These are phyloP conservation scores for Salix exigua DNA, from an alignment of 345 rosid species.

Conservation along the genomic window DNA sequence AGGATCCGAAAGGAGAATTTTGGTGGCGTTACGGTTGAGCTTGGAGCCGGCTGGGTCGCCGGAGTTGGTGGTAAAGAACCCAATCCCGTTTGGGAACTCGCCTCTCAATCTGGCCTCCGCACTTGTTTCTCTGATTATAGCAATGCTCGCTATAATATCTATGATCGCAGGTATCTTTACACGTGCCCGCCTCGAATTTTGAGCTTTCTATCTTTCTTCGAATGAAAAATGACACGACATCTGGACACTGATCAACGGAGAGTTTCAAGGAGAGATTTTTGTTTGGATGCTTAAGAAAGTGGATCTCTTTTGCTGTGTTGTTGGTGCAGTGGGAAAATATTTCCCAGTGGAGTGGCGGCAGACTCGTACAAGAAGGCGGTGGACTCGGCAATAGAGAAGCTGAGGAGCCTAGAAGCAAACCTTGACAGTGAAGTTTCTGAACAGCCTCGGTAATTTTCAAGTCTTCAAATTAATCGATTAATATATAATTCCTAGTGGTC, in stretches of 20 bases:
- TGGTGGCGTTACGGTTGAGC: constrained; percentile 85
- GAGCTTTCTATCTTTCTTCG: not conserved
- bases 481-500: not conserved
- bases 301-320: not conserved
- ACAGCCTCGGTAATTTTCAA: constrained; percentile 43
- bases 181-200: not conserved
- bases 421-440: constrained; percentile 41
- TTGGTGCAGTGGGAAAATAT: constrained; percentile 66
- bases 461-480: not conserved
- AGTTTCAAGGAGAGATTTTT: not conserved
- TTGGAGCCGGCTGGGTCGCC: constrained; percentile 98
- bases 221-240: not conserved
- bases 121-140: constrained; percentile 90
- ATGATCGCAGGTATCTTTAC: constrained; percentile 67
- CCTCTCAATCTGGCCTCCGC: constrained; percentile 54
- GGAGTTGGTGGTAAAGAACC: constrained; percentile 88
- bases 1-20: constrained; percentile 71
- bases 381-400: constrained; percentile 64
- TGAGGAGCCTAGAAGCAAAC: constrained; percentile 48
- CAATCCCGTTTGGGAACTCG: constrained; percentile 93
- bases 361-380: constrained; percentile 89
- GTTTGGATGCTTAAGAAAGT: not conserved
- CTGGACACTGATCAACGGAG: not conserved
- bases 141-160: constrained; percentile 94
- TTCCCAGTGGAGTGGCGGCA: constrained; percentile 78